phyloP scores from a whole-genome alignment of 2,329 filamentous ascomycete genomes.

The Hortaea sp. region DNA sequence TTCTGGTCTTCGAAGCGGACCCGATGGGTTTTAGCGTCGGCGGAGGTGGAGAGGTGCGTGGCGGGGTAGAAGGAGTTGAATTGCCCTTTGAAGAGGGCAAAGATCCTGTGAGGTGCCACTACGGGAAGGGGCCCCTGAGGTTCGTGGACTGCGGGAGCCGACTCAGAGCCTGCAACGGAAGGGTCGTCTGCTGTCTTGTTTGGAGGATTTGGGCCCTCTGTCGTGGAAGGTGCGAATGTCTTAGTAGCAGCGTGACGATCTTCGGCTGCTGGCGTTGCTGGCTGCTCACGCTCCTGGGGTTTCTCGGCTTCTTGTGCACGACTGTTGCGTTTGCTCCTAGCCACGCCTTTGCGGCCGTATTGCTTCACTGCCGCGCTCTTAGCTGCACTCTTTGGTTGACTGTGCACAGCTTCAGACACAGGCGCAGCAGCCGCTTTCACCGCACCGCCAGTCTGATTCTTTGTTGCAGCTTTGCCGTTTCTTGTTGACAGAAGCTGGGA shows the following conservation, averaged over 20 bases:
- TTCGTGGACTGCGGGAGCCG: background rate
- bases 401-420: too few species aligned
- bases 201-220: background rate
- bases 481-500: slow-evolving; percentile 17
- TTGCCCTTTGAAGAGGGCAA: slow-evolving; percentile 48
- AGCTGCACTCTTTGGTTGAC: too few species aligned
- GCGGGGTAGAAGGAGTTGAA: slow-evolving; percentile 48
- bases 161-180: background rate
- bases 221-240: too few species aligned
- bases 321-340: too few species aligned
- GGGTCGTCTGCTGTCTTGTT: background rate
- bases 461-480: background rate
- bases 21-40: slow-evolving; percentile 32
- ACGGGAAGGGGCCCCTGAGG: background rate
- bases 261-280: background rate
- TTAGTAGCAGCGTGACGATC: too few species aligned
- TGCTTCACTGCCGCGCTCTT: too few species aligned
- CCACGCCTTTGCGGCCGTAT: too few species aligned
- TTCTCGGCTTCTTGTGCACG: background rate
- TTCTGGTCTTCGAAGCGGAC: slow-evolving; percentile 41
- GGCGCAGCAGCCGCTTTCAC: too few species aligned
- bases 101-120: slow-evolving; percentile 39
- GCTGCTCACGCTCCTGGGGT: background rate
- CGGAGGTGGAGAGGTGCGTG: slow-evolving; percentile 42
- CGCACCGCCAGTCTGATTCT: too few species aligned